Conservation (phyloP, 768 basidiomycete species). For the Lyophyllum atratum region DNA sequence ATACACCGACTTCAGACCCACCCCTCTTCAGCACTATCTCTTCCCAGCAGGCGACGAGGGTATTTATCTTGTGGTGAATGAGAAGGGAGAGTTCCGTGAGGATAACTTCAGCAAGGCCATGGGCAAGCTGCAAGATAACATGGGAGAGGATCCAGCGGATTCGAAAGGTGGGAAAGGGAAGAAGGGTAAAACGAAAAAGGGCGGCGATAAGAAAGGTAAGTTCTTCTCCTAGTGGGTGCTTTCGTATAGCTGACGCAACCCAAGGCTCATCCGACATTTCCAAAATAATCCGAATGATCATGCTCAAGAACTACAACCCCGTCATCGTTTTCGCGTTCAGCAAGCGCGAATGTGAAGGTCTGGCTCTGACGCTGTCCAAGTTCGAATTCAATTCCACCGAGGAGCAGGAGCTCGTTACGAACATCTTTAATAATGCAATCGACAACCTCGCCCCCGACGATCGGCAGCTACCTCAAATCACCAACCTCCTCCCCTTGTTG, state of each 20-base stretch:
- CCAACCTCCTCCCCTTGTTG: constrained; percentile 88
- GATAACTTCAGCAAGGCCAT: constrained; percentile 98
- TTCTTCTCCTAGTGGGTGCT: background rate
- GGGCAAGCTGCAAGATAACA: constrained; percentile 83
- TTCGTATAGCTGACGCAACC: background rate
- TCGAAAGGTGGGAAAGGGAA: constrained; percentile 79
- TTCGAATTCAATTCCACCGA: constrained; percentile 93
- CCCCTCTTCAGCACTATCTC: constrained; percentile 96
- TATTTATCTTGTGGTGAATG: constrained; percentile 98
- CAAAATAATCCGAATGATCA: constrained; percentile 98
- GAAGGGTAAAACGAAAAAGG: constrained; percentile 93
- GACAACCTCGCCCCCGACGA: constrained; percentile 86
- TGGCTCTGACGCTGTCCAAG: constrained; percentile 92
- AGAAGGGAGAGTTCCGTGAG: constrained; percentile 95
- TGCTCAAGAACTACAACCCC: constrained; percentile 96
- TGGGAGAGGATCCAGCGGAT: constrained; percentile 93
- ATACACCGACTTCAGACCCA: constrained; percentile 98
- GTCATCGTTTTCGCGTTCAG: constrained; percentile 99
- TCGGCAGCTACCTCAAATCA: constrained; percentile 88
- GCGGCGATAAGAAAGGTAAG: constrained; percentile 89
- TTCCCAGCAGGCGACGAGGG: constrained; percentile 97
- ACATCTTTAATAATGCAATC: constrained; percentile 94
- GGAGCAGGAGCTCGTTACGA: constrained; percentile 84
- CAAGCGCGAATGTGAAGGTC: constrained; percentile 94
- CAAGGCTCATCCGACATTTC: constrained; percentile 90